A percentile compares a stretch with the other conserved stretches of the same genome.
phyloP scores from a whole-genome alignment of 176 grass and related monocot genomes.

The Rhynchospora breviuscula region DNA sequence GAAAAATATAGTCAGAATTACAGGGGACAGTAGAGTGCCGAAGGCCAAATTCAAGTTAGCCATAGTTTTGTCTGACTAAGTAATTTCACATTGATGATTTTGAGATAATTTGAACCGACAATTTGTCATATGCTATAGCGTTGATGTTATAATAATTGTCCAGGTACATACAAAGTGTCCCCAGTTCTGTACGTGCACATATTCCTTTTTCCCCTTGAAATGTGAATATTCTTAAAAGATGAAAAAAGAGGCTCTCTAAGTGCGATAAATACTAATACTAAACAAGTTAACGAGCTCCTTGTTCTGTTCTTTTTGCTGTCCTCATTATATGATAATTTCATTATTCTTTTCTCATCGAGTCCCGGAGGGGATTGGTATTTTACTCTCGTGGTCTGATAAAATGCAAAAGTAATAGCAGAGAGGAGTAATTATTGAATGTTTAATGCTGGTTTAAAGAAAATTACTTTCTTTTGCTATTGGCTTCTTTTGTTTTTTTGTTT shows the following conservation, averaged over 20 bases:
- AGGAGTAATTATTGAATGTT: not conserved
- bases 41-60: not conserved
- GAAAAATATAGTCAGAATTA: not conserved
- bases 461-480: not conserved
- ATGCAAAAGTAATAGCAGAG: not conserved
- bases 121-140: not conserved
- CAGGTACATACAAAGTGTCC: no score
- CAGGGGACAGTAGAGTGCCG: not conserved
- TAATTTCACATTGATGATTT: not conserved
- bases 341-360: no score
- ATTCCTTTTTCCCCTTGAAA: not conserved
- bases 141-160: not conserved
- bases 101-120: not conserved
- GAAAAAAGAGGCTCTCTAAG: no score
- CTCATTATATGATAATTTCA: not conserved
- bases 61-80: no score
- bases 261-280: not conserved
- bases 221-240: not conserved
- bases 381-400: not conserved
- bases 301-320: not conserved
- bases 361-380: no score
- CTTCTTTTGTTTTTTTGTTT: no score
- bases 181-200: not conserved
- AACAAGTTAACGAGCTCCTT: not conserved
- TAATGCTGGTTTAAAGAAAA: slow-evolving; percentile 5